These are phyloP conservation scores for Marchantia paleacea DNA, from an alignment of 225 moss, liverwort and hornwort species.

Conservation along the genomic window DNA sequence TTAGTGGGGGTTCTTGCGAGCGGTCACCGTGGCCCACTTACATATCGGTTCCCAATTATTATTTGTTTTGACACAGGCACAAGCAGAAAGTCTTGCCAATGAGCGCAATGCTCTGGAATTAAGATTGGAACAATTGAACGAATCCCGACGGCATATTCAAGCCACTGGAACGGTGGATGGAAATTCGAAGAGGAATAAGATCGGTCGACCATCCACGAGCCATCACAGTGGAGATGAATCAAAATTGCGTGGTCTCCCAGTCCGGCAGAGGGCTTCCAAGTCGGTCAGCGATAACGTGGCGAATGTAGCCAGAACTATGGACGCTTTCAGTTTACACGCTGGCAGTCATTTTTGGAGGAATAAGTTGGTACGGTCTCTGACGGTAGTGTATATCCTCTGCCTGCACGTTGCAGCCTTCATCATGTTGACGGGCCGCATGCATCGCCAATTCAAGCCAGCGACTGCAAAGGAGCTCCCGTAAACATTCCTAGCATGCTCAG, in stretches of 20 bases:
- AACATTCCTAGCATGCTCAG: background rate
- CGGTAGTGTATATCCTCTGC: conserved; percentile 70
- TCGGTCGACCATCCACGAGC: conserved; percentile 56
- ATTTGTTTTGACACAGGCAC: conserved; percentile 44
- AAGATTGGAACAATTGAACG: conserved; percentile 58
- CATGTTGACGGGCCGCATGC: conserved; percentile 44
- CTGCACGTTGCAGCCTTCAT: conserved; percentile 69
- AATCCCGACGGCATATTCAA: conserved; percentile 53
- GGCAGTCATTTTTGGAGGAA: conserved; percentile 72
- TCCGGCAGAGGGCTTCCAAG: conserved; percentile 69
- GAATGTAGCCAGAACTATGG: conserved; percentile 65
- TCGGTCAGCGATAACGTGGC: conserved; percentile 67
- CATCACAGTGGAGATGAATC: conserved; percentile 57
- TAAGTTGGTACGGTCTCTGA: conserved; percentile 65
- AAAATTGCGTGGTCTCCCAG: conserved; percentile 47
- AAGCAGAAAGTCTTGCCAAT: conserved; percentile 77
- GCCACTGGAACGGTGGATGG: conserved; percentile 60
- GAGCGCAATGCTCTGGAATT: conserved; percentile 78
- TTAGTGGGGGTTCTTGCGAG: background rate
- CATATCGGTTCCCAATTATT: background rate
- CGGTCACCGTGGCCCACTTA: background rate
- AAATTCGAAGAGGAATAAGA: conserved; percentile 76
- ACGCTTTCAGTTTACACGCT: conserved; percentile 74
- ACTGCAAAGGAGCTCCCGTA: conserved; percentile 18
- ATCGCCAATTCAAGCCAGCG: conserved; percentile 23